Base-by-base conservation (phyloP, 768 basidiomycete genomes). In the Mycena maculata region DNA sequence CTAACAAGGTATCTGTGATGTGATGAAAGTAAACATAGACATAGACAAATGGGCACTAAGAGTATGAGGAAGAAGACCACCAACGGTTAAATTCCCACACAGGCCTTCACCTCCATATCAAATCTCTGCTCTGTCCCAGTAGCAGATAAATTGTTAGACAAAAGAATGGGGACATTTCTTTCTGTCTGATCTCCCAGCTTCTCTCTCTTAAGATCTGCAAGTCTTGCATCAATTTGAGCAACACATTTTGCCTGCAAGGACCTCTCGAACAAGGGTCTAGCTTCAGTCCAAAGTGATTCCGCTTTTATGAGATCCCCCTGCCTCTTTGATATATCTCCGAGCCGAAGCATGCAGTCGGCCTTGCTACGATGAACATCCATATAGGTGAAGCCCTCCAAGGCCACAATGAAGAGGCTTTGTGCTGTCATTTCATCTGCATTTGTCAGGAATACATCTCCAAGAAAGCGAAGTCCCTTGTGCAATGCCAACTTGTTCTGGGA, bases 341-440 rank as follows among this genome's bases (percentile, higher is more conserved):
- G 38, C 1, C n/a, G 31, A 3, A 36, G 52, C 33, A 54, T n/a
- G 38, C 33, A 54, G 5, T 54, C 20, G 6, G 13, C 52, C 33
- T 33, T 36, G n/a, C 36, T 54, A 1, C 33, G n/a, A 54, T 36
- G 52, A n/a, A 54, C 23, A 54, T 54, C 52, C 52, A 54, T 54
- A 12, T 54, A 18, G 8, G 31, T 54, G 36, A 54, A 50, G 5
- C 27, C 48, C 10, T 50, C 48, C 48, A 50, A 31, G 7, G 48
- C 48, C 3, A 30, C 27, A 15, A 9, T 27, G 27, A 27, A 31
- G 11, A 44, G 18, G n/a, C 27, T 28, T 8, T 48, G 27, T 12
- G 47, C 47, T 7, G 47, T 48, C 5, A 18, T 13, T 18, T 30
- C 27, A 30, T 48, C 47, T 13, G 25, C 47, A 30, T 27, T 16